Evolutionary conservation across 2,329 filamentous ascomycete genomes (phyloP).

Genomic region (Diaporthe humulicola): DNA sequence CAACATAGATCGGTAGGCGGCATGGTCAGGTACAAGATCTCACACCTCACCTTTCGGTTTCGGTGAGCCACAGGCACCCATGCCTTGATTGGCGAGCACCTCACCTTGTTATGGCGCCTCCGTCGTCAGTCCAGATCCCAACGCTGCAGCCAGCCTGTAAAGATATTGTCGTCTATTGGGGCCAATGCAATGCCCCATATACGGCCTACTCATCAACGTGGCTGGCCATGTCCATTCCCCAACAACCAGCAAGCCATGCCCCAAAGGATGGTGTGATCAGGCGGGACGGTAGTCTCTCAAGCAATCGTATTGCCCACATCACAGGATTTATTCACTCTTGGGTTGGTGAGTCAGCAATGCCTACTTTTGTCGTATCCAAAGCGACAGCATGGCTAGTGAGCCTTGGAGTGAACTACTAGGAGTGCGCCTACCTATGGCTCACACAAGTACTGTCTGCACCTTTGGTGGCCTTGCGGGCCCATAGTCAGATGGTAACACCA

Average conservation of each 20-base stretch:
- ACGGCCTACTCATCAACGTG: neutral
- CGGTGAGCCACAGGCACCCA: neutral
- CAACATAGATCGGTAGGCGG: conserved; percentile 26
- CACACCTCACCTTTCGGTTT: conserved; percentile 23
- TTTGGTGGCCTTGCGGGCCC: neutral
- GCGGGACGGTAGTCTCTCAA: neutral
- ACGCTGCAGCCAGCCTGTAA: conserved; percentile 10
- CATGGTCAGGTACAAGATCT: conserved; percentile 31
- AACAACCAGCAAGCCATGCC: neutral
- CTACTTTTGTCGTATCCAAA: neutral
- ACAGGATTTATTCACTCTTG: neutral
- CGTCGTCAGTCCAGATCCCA: neutral
- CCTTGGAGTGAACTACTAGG: neutral
- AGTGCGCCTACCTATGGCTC: neutral
- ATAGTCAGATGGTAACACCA: neutral
- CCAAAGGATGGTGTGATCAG: neutral
- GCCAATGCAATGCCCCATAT: neutral
- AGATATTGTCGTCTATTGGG: neutral
- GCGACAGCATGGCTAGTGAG: neutral
- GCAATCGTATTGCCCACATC: neutral
- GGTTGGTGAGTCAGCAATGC: neutral
- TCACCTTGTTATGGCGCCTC: conserved; percentile 12
- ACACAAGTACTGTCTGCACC: neutral
- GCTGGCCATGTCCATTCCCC: neutral
- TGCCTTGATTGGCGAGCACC: conserved; percentile 8